Conservation (phyloP, 768 basidiomycete species). For the Leccinum subgranulosum region DNA sequence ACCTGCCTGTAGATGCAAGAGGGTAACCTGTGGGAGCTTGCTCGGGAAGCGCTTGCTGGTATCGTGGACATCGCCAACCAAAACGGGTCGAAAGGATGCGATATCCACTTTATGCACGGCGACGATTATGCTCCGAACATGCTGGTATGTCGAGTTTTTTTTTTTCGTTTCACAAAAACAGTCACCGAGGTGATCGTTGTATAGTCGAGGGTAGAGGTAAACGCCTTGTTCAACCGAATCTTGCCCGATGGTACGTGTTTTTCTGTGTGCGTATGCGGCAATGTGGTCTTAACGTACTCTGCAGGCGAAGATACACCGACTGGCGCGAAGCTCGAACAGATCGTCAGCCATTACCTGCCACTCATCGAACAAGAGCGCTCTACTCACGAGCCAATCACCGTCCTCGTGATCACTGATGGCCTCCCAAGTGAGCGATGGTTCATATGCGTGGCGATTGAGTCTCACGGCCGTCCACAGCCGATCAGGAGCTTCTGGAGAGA, state of each 20-base stretch:
- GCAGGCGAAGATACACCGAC: slow-evolving; percentile 36
- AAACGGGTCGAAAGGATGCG: slow-evolving; percentile 38
- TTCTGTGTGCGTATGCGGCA: background rate
- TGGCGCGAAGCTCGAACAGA: slow-evolving; percentile 35
- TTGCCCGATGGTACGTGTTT: slow-evolving; percentile 20
- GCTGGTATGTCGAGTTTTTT: slow-evolving; percentile 15
- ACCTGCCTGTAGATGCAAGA: slow-evolving; percentile 36
- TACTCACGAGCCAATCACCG: slow-evolving; percentile 34
- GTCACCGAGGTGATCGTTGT: background rate
- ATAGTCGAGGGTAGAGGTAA: slow-evolving; percentile 23
- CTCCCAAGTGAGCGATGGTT: slow-evolving; percentile 35
- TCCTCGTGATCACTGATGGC: slow-evolving; percentile 39
- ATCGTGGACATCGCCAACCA: slow-evolving; percentile 36
- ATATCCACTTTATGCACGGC: slow-evolving; percentile 42
- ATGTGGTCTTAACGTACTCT: background rate
- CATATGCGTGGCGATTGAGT: background rate
- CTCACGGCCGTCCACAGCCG: slow-evolving; percentile 17
- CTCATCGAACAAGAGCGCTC: slow-evolving; percentile 26
- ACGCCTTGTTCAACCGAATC: slow-evolving; percentile 24
- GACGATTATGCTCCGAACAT: slow-evolving; percentile 29
- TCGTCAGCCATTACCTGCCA: slow-evolving; percentile 37
- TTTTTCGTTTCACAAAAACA: background rate
- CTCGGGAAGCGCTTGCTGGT: slow-evolving; percentile 41
- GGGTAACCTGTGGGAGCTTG: slow-evolving; percentile 36
- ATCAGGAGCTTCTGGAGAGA: slow-evolving; percentile 23